Evolutionary conservation across 164 flowering plant species (phyloP).

Genomic region (Berberis thunbergii): DNA sequence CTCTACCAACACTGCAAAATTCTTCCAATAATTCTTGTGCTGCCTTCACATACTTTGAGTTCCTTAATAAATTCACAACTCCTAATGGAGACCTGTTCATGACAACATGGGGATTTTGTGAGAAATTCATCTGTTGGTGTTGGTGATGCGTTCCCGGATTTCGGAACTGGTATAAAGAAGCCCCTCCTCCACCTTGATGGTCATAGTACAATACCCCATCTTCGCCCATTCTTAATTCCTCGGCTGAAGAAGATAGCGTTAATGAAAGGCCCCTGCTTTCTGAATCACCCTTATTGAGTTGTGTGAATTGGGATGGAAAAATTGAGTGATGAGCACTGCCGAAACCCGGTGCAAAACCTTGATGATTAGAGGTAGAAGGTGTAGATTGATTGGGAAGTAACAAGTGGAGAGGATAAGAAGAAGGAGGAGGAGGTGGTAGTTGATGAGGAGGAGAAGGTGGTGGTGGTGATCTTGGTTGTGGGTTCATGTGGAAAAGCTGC

Average conservation of each 20-base stretch:
- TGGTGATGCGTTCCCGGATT: constrained; percentile 24
- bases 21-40: constrained; percentile 85
- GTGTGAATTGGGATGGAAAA: constrained; percentile 10
- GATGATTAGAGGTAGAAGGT: constrained; percentile 19
- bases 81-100: constrained; percentile 29
- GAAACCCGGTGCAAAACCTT: constrained; percentile 10
- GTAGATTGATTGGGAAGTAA: constrained; percentile 37
- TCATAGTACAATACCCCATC: constrained; percentile 38
- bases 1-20: constrained; percentile 88
- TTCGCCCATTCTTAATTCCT: constrained; percentile 54
- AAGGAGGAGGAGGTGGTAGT: constrained; percentile 8
- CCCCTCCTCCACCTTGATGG: constrained; percentile 16
- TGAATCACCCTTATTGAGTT: constrained; percentile 23
- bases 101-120: constrained; percentile 31
- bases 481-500: constrained; percentile 90
- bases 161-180: constrained; percentile 14
- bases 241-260: constrained; percentile 62
- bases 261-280: constrained; percentile 66
- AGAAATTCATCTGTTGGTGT: not conserved
- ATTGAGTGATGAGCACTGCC: not conserved
- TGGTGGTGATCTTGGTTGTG: constrained; percentile 51
- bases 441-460: constrained; percentile 10
- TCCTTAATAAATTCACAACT: constrained; percentile 12
- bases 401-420: constrained; percentile 34
- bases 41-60: constrained; percentile 64